Conservation (phyloP, 1,139 yeast genomes). For the Candida sp. region DNA sequence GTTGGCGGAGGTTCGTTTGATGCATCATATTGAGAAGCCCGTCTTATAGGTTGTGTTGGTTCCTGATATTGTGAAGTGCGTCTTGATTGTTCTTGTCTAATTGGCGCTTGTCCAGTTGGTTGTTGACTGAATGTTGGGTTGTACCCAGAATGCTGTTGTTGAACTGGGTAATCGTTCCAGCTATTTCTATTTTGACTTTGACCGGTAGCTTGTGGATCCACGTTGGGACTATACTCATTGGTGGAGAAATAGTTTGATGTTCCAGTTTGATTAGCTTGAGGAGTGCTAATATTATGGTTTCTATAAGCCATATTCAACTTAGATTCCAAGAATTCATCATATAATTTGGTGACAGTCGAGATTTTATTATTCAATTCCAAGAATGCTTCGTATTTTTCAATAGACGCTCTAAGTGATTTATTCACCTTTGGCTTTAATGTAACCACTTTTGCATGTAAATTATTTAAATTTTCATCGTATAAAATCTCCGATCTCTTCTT, state of each 20-base stretch:
- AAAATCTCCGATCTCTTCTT: conserved; percentile 46
- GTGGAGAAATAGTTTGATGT: conserved; percentile 1
- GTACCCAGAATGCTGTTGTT: neutral
- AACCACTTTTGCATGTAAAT: conserved; percentile 61
- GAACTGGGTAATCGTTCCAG: neutral
- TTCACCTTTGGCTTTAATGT: conserved; percentile 75
- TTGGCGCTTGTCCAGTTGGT: neutral
- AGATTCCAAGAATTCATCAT: conserved; percentile 75
- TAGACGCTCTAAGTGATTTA: conserved; percentile 57
- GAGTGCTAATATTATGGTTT: conserved; percentile 18
- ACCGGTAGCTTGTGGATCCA: neutral
- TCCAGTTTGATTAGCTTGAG: conserved; percentile 2
- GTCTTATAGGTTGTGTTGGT: neutral
- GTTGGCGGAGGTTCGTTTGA: neutral
- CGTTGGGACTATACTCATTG: neutral
- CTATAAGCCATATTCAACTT: conserved; percentile 52
- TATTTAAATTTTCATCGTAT: conserved; percentile 61
- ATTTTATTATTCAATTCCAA: conserved; percentile 82
- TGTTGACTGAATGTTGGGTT: neutral
- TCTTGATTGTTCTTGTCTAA: neutral
- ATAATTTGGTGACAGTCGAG: conserved; percentile 71
- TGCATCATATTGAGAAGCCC: neutral
- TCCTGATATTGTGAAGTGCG: neutral
- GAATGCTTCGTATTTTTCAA: conserved; percentile 64
- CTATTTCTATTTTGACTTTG: neutral